Percentiles rank a stretch among this genome's conserved stretches.
Conservation (phyloP, 768 basidiomycete species). For the Rhizopogon vinicolor region DNA sequence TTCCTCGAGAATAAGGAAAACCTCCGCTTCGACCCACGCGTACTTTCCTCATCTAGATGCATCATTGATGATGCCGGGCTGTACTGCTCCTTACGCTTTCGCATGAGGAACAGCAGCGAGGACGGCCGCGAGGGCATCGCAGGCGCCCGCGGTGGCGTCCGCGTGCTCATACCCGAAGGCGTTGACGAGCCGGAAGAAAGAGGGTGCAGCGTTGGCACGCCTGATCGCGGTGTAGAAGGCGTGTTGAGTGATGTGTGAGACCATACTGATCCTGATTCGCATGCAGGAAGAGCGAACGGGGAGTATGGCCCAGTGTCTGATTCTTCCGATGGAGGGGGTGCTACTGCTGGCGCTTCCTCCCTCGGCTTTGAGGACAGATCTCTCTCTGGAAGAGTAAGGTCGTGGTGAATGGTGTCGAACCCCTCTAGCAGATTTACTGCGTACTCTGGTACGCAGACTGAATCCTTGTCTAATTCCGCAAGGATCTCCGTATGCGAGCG, state of each 20-base stretch:
- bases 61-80: conserved; percentile 22
- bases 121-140: conserved; percentile 22
- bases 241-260: conserved; percentile 15
- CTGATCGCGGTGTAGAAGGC: conserved; percentile 17
- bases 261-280: conserved; percentile 16
- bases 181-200: conserved; percentile 26
- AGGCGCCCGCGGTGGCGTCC: conserved; percentile 18
- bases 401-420: conserved; percentile 34
- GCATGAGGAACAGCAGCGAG: conserved; percentile 28
- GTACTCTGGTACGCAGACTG: conserved; percentile 38
- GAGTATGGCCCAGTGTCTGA: conserved; percentile 28
- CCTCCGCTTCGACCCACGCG: conserved; percentile 17
- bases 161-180: conserved; percentile 25
- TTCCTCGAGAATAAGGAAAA: conserved; percentile 27
- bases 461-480: conserved; percentile 27
- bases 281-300: conserved; percentile 25
- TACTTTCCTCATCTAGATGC: conserved; percentile 12
- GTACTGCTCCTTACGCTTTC: conserved; percentile 18
- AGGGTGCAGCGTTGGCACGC: conserved; percentile 23
- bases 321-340: conserved; percentile 25
- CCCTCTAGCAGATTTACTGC: conserved; percentile 39
- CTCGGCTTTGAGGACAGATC: conserved; percentile 23
- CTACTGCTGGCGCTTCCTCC: conserved; percentile 24
- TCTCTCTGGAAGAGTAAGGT: conserved; percentile 28
- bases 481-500: conserved; percentile 36